These are phyloP conservation scores for Yamadazyma tumulicola DNA, from an alignment of 805 yeast genomes.

Conservation along the genomic window DNA sequence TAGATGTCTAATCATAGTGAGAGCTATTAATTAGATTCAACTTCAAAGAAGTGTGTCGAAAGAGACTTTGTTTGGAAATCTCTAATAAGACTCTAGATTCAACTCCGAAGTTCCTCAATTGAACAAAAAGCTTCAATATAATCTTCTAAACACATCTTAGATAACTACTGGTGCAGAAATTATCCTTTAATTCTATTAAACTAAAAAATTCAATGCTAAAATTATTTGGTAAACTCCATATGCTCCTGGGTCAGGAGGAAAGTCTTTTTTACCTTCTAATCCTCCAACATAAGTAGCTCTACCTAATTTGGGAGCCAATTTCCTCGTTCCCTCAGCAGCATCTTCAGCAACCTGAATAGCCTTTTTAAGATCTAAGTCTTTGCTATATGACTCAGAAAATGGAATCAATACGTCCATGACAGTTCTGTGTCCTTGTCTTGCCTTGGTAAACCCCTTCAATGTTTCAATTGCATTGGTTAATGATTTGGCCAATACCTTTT, in stretches of 20 bases:
- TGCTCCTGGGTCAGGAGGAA: slow-evolving; percentile 42
- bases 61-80: no score
- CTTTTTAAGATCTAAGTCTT: slow-evolving; percentile 16
- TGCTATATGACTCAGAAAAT: slow-evolving; percentile 21
- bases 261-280: slow-evolving; percentile 19
- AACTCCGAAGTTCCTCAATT: no score
- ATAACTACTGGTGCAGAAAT: neutral
- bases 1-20: no score
- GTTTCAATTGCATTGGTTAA: slow-evolving; percentile 23
- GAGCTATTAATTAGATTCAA: no score
- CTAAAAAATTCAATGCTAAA: slow-evolving; percentile 16
- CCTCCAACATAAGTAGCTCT: slow-evolving; percentile 38
- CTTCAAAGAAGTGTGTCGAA: no score
- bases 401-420: slow-evolving; percentile 40
- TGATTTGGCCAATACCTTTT: slow-evolving; percentile 19
- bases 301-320: slow-evolving; percentile 30
- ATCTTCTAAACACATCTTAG: no score
- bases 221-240: slow-evolving; percentile 34
- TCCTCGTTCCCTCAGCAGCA: slow-evolving; percentile 35
- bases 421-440: slow-evolving; percentile 36
- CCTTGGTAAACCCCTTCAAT: slow-evolving; percentile 30
- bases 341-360: slow-evolving; percentile 25
- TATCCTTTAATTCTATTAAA: neutral
- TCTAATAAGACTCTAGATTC: no score
- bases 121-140: no score